Evolutionary conservation across 441 rosid species (phyloP), one percentile per base, ranked within the genome.

Genomic region (Viola pubescens): DNA sequence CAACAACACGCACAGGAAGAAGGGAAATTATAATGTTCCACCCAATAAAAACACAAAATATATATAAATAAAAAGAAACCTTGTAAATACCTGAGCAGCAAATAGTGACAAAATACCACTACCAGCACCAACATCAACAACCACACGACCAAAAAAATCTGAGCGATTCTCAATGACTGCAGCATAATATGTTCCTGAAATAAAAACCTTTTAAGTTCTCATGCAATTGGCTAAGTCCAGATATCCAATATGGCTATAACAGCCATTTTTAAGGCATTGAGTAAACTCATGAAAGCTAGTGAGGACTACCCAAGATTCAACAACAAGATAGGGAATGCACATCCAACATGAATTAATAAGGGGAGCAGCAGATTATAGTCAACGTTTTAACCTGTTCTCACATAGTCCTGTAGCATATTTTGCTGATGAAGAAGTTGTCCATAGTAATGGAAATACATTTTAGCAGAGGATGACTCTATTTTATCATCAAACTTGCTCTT

Each of bases 81-180:
- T 26, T 0, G 34, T 26, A 44, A 42, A 58, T 77, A 87, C 97
- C 95, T 85, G 95, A 51, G 97, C 98, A 64, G 98, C 98, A 80
- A 91, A 91, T 68, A 91, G 70, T 47, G 98, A 91, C 73, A 91
- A 77, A 64, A 91, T 91, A 52, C 98, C 98, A 71, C 98, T 91
- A 14, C 98, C 98, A 76, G 98, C 97, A 75, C 98, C 98, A 16
- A 91, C 98, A 78, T 91, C 98, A 61, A 91, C 88, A 56, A 91
- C 97, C 64, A 91, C 82, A 56, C 87, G 88, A 62, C 83, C 98
- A 45, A 72, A 48, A 81, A 91, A 89, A 81, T 91, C 98, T 12
- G 63, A 80, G 59, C 89, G 94, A 70, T 91, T 91, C 80, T 89
- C 97, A 58, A 91, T 85, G 48, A 91, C 91, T 34, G 98, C 94